Base-by-base conservation (phyloP, 2,329 filamentous ascomycete genomes). In the Exophiala dermatitidis region DNA sequence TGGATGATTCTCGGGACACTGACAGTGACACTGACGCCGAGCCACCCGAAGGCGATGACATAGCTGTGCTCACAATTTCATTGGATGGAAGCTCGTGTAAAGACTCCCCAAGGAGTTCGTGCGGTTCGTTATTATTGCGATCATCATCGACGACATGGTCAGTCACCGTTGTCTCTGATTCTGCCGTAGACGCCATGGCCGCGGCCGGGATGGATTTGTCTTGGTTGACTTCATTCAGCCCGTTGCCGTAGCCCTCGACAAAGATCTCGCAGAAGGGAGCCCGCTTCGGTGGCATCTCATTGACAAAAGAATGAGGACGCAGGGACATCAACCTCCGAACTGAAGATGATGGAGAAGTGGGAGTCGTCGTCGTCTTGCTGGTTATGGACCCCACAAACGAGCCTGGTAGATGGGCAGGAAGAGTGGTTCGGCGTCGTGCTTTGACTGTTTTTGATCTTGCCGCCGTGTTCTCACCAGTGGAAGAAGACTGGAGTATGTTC, bases 181-280 rank as follows among this genome's bases (percentile, higher is more conserved):
- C 49, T 38, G 49, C 47, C 12, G 49, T 57, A 19, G 55, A 42
- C 37, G 49, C 49, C 10, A 50, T 46, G 4, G 47, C 49, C 9
- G 46, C 51, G 1, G 44, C 43, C 9, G 42, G 3, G 5, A 33
- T 45, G 9, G n/a, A 31, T 1, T 30, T 19, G 1, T 34, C 43
- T 12, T n/a, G 34, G 12, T 53, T 19, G 41, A 60, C 46, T 40
- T 62, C 54, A 42, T 61, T 60, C 46, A 62, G 32, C n/a, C 61
- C 61, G 45, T 63, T 63, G n/a, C 61, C 61, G 32, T 63, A 63
- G n/a, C 60, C 61, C 34, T 57, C 52, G 9, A 62, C 52, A 33
- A 53, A 60, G 31, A 63, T 63, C 37, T 62, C 58, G 36, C 61
- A 62, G 56, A 60, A 60, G 3, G 56, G 26, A 30, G 54, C 49